Percentiles rank a stretch among this genome's conserved stretches.
Evolutionary conservation across 306 rosid species (phyloP).

Genomic region (Inga leiocalycina): DNA sequence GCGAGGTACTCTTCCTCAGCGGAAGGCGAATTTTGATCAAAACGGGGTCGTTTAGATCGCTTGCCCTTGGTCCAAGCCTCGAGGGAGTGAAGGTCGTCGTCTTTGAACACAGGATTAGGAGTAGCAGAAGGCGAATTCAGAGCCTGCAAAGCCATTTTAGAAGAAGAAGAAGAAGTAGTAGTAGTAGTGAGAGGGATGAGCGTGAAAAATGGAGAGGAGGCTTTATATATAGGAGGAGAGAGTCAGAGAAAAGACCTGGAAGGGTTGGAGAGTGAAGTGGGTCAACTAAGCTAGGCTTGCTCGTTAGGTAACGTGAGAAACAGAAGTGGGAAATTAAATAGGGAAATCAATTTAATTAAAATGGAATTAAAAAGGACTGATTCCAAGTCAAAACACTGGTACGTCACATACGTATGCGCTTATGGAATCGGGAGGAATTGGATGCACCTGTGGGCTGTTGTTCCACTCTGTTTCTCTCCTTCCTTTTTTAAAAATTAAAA

Average conservation of each 20-base stretch:
- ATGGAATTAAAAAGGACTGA: slow-evolving; percentile 36
- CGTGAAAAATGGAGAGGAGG: not conserved
- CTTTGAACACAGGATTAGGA: slow-evolving; percentile 5
- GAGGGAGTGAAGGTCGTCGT: slow-evolving; percentile 32
- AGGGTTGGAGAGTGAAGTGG: slow-evolving; percentile 59
- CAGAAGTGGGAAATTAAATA: not conserved
- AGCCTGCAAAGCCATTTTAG: slow-evolving; percentile 75
- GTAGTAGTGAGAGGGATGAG: not conserved
- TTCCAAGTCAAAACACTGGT: slow-evolving; percentile 65
- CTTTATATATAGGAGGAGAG: not conserved
- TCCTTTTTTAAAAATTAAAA: not conserved
- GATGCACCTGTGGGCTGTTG: not conserved
- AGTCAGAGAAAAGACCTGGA: slow-evolving; percentile 14
- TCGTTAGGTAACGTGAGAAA: not conserved
- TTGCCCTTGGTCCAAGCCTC: slow-evolving; percentile 77
- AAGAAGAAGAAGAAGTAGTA: not conserved
- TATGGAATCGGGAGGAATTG: not conserved
- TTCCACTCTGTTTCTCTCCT: not conserved
- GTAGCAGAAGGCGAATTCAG: slow-evolving; percentile 64
- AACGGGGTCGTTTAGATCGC: slow-evolving; percentile 67
- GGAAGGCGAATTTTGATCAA: slow-evolving; percentile 38
- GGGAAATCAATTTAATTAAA: not conserved
- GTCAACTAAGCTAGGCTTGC: slow-evolving; percentile 54
- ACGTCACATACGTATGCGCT: slow-evolving; percentile 37
- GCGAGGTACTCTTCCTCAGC: slow-evolving; percentile 92